phyloP scores from a whole-genome alignment of 2,329 filamentous ascomycete species.

The Fusarium sp. region DNA sequence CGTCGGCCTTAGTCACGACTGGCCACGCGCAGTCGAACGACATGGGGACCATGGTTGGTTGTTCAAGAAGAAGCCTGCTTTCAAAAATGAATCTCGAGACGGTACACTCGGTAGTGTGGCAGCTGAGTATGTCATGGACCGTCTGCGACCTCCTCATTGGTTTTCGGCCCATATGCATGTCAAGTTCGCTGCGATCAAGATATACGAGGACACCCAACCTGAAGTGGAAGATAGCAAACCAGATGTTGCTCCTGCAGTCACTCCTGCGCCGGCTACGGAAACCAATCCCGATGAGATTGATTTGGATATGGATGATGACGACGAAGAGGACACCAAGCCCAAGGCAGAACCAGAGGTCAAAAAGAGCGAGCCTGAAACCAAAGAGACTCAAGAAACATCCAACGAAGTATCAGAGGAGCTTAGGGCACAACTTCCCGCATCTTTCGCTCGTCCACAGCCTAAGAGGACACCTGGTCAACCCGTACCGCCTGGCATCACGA shows the following conservation, averaged over 20 bases:
- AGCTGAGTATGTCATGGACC: conserved; percentile 82
- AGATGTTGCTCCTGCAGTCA: background rate
- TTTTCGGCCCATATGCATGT: conserved; percentile 94
- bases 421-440: conserved; percentile 79
- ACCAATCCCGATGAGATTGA: conserved; percentile 77
- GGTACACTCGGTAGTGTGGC: conserved; percentile 84
- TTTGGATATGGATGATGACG: conserved; percentile 70
- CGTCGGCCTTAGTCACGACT: conserved; percentile 93
- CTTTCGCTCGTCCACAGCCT: conserved; percentile 66
- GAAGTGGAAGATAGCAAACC: conserved; percentile 20
- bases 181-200: conserved; percentile 80
- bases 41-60: conserved; percentile 76
- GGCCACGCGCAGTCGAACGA: conserved; percentile 86
- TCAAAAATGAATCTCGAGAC: conserved; percentile 78
- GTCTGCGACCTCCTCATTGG: conserved; percentile 86
- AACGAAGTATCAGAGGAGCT: conserved; percentile 69
- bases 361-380: background rate
- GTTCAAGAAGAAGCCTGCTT: conserved; percentile 78
- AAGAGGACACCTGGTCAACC: conserved; percentile 66
- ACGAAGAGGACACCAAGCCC: conserved; percentile 41
- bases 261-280: conserved; percentile 28
- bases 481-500: conserved; percentile 77
- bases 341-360: background rate
- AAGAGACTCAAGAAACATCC: conserved; percentile 29
- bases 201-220: conserved; percentile 58